A percentile compares a stretch with the other conserved stretches of the same genome.
Evolutionary conservation across 179 eudicot genomes (phyloP).

Genomic region (Carnegiea gigantea): DNA sequence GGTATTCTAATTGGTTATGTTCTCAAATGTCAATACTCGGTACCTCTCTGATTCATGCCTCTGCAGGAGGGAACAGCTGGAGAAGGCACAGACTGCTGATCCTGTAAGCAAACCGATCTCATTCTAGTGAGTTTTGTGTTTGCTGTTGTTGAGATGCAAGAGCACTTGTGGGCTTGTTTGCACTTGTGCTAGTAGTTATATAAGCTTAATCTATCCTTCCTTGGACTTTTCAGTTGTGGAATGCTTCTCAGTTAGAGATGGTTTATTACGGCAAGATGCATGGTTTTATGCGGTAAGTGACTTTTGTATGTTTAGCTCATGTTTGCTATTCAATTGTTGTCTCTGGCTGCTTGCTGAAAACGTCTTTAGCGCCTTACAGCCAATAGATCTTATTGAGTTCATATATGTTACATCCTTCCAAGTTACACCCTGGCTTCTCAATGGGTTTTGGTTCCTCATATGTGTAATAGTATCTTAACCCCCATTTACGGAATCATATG

Average conservation of each 20-base stretch:
- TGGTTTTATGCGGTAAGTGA: conserved; percentile 94
- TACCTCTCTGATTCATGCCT: conserved; percentile 1
- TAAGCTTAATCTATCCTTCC: neutral
- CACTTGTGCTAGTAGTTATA: no score
- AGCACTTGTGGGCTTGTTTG: no score
- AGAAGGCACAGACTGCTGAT: conserved; percentile 95
- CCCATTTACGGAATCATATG: neutral
- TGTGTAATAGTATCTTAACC: neutral
- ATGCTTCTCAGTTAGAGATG: conserved; percentile 98
- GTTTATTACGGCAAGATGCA: conserved; percentile 94
- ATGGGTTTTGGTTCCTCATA: neutral
- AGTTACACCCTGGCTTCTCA: neutral
- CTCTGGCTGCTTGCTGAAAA: neutral
- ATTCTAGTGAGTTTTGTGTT: no score
- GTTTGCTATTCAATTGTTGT: neutral
- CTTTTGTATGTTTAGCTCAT: neutral
- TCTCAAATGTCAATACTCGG: neutral
- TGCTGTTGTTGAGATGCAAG: no score
- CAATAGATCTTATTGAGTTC: neutral
- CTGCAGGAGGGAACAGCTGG: conserved; percentile 90
- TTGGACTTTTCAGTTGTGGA: conserved; percentile 79
- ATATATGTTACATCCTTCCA: neutral
- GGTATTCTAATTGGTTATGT: neutral
- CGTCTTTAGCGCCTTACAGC: neutral
- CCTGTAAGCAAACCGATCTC: conserved; percentile 50